Base-by-base conservation (phyloP, 371 early-diverging fungal species). In the Mucor saturninus region DNA sequence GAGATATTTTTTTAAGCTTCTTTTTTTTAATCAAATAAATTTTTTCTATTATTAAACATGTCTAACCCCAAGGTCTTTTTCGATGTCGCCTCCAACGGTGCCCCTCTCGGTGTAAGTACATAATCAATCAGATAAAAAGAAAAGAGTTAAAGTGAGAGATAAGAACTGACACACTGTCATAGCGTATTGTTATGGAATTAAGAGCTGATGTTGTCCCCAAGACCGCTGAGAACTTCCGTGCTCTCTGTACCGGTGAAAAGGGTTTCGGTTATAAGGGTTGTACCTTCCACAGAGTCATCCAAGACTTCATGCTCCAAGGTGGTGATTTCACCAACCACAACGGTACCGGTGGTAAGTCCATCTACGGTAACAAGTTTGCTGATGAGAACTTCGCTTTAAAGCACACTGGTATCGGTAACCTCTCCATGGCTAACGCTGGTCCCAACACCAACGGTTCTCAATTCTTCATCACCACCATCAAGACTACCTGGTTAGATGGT, bases 271-370 rank as follows among this genome's bases (percentile, higher is more conserved):
- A 95, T 84, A 92, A 93, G 79, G 91, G 88, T 68, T 88, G 88
- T 75, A 75, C 72, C 42, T 98, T 98, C 90, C 99, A 98, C 86
- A 87, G 98, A 67, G 86, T 97, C 62, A 96, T 96, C 67, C 89
- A 88, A 67, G 71, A 93, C 26, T 99, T 99, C 86, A 99, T 99
- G 98, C 86, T 98, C 53, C 99, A 99, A 81, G 99, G 99, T 66
- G 99, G 99, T 67, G 99, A 99, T 85, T 90, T 99, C 81, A 91
- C 92, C 79, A 78, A 81, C 68, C 81, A 83, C 77, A 88, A 99
- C 87, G 99, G 99, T 68, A 98, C 99, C 32, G 99, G 99, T 65
- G 91, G 95, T 66, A 88, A 89, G 81, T 93, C 94, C 77, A 99
- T 99, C 77, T 99, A 99, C 71, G 98, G 98, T 65, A 49, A 74